Evolutionary conservation across 2,329 filamentous ascomycete species (phyloP).

Genomic region (Fusarium scirpi): DNA sequence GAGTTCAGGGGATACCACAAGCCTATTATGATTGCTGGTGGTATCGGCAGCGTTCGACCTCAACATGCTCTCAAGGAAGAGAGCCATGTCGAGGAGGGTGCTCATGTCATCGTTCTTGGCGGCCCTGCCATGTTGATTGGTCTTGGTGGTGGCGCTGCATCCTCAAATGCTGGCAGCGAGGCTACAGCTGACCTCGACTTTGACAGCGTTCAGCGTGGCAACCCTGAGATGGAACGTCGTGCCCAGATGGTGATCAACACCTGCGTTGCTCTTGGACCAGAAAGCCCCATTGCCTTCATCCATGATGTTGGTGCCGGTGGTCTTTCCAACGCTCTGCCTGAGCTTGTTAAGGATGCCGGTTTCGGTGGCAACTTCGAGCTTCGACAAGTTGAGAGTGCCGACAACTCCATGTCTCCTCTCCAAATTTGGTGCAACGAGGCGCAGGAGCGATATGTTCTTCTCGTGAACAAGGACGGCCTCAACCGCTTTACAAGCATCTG

Average conservation of each 20-base stretch:
- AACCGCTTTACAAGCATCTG: constrained; percentile 79
- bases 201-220: constrained; percentile 95
- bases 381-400: constrained; percentile 91
- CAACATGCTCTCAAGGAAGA: constrained; percentile 90
- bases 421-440: constrained; percentile 97
- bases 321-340: constrained; percentile 74
- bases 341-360: constrained; percentile 91
- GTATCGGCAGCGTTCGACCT: constrained; percentile 90
- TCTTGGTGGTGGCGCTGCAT: constrained; percentile 93
- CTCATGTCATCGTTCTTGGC: constrained; percentile 91
- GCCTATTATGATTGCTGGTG: constrained; percentile 98
- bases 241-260: constrained; percentile 99
- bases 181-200: constrained; percentile 94
- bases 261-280: constrained; percentile 83
- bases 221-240: constrained; percentile 94
- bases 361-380: constrained; percentile 93
- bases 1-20: constrained; percentile 96
- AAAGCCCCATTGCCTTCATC: constrained; percentile 95
- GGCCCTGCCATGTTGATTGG: constrained; percentile 98
- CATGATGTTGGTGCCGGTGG: constrained; percentile 98
- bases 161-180: constrained; percentile 88
- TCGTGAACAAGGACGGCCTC: constrained; percentile 83
- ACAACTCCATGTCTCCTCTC: constrained; percentile 91
- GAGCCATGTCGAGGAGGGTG: constrained; percentile 83
- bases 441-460: constrained; percentile 94